Evolutionary conservation across 2,329 filamentous ascomycete genomes (phyloP).

Genomic region (Clonostachys solani): DNA sequence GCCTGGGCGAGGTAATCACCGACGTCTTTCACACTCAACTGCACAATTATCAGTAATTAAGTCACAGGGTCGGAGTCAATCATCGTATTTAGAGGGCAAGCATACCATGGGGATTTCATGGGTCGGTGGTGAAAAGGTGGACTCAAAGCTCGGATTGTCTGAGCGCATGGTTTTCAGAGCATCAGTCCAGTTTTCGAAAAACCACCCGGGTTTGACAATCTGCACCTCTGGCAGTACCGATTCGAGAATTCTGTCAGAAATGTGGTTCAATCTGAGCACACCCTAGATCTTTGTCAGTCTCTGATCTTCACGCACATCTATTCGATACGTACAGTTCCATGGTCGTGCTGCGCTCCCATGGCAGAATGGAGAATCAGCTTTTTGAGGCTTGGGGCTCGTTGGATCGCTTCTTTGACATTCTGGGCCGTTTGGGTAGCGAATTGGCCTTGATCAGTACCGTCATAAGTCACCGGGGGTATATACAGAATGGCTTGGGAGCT

Average conservation of each 20-base stretch:
- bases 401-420: slow-evolving; percentile 14
- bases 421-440: slow-evolving; percentile 14
- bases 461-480: slow-evolving; percentile 20
- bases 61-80: too few relatives aligned
- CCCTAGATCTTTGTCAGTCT: slow-evolving; percentile 11
- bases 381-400: slow-evolving; percentile 6
- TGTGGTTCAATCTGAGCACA: slow-evolving; percentile 13
- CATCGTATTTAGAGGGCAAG: background rate
- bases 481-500: slow-evolving; percentile 23
- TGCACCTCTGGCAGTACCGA: slow-evolving; percentile 11
- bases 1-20: slow-evolving; percentile 14
- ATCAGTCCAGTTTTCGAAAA: slow-evolving; percentile 11
- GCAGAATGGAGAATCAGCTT: slow-evolving; percentile 19
- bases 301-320: too few relatives aligned
- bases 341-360: slow-evolving; percentile 18
- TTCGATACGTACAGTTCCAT: slow-evolving; percentile 16
- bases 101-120: slow-evolving; percentile 24
- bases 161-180: slow-evolving; percentile 10
- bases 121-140: slow-evolving; percentile 15
- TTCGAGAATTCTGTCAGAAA: slow-evolving; percentile 12
- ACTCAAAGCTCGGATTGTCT: slow-evolving; percentile 16
- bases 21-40: slow-evolving; percentile 23
- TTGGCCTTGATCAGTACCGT: slow-evolving; percentile 13
- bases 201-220: slow-evolving; percentile 9
- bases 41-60: background rate